Evolutionary conservation across 2,329 filamentous ascomycete species (phyloP), one percentile per base, ranked within the genome.

Genomic region (Colletotrichum sp.): DNA sequence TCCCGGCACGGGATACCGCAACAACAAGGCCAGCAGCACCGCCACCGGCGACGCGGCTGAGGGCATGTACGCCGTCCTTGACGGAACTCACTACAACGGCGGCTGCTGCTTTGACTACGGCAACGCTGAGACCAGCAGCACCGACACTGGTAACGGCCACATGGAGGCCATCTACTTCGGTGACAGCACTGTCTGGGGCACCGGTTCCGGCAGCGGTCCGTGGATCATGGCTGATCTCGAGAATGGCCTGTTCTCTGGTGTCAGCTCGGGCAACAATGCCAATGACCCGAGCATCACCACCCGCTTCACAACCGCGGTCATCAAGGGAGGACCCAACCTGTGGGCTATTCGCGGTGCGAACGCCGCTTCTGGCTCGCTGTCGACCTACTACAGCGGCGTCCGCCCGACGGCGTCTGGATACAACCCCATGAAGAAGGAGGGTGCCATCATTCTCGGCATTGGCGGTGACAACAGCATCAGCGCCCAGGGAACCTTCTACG

Each of bases 111-210:
- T 90, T 78, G 89, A 91, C 81, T 91, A 91, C 66, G 90, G 90
- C 63, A 91, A 91, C 64, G 90, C 89, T 61, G 90, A 92, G 83
- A 87, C 85, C 4, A 91, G 78, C 81, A 88, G 80, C 74, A 76
- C 4, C 3, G 90, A 92, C 74, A 90, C 91, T 0, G 92, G 92
- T 4, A 88, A 90, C 69, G 92, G 90, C 18, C 92, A 93, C 79
- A 94, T 94, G 92, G 92, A 94, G 80, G 90, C 92, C 71, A 90
- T 94, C 74, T 94, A 93, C 86, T 93, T 87, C 79, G 92, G 92
- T 1, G 84, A 85, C 80, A 88, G 80, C 81, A 91, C 85, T 0
- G 74, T 75, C 78, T 93, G 90, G 90, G 92, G 92, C 21, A 82
- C 82, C 9, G 92, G 92, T 10, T 72, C 89, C 6, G 92, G 92